These are phyloP conservation scores for Babesia ovata DNA, from an alignment of 169 alveolate species.

Conservation along the genomic window DNA sequence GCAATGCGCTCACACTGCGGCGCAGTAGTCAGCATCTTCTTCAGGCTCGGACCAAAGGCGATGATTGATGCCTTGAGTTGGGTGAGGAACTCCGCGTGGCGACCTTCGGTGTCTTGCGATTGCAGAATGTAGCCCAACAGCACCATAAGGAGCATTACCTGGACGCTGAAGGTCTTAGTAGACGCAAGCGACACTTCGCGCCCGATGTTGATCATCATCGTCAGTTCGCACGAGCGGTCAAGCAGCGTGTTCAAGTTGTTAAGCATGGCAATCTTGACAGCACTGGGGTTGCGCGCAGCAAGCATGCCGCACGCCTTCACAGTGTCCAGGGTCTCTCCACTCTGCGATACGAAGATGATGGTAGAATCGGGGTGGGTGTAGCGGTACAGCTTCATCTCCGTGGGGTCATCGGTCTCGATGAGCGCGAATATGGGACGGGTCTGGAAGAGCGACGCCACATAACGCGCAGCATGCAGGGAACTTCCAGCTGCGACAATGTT, in stretches of 20 bases:
- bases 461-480: constrained; percentile 87
- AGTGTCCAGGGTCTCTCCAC: constrained; percentile 96
- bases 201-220: constrained; percentile 94
- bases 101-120: constrained; percentile 34
- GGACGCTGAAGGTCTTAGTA: constrained; percentile 94
- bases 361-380: constrained; percentile 86
- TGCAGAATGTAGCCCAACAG: constrained; percentile 37
- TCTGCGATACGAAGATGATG: constrained; percentile 83
- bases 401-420: constrained; percentile 86
- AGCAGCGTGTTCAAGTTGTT: constrained; percentile 88
- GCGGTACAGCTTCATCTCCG: constrained; percentile 82
- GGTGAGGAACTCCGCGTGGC: constrained; percentile 64
- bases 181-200: constrained; percentile 97
- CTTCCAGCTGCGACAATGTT: constrained; percentile 93
- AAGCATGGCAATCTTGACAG: constrained; percentile 82
- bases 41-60: constrained; percentile 65
- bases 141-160: constrained; percentile 52
- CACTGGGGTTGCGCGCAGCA: constrained; percentile 49
- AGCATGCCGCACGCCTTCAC: constrained; percentile 44
- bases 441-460: constrained; percentile 87
- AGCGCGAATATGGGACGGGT: constrained; percentile 61
- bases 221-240: constrained; percentile 85
- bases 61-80: constrained; percentile 75
- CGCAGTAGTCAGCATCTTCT: constrained; percentile 4
- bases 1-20: constrained; percentile 37